A percentile compares a stretch with the other conserved stretches of the same genome.
Conservation (phyloP, 2,329 filamentous ascomycete genomes). For the Sporothrix protearum region DNA sequence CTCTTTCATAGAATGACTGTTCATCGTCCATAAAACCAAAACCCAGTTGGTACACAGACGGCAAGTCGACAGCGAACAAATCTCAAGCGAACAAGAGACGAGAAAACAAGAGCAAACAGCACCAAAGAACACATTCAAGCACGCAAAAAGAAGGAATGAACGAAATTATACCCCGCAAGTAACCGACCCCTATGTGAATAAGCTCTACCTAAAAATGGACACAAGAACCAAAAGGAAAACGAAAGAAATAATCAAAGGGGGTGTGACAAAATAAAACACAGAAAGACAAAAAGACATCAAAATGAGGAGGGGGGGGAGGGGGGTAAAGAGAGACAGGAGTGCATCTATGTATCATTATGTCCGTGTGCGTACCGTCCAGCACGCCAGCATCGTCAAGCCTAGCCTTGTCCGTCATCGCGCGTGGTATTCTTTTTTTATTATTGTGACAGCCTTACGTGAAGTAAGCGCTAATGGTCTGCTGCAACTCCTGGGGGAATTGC, state of each 20-base stretch:
- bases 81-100: neutral
- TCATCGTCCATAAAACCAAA: conserved; percentile 1
- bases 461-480: conserved; percentile 73
- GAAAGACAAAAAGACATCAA: neutral
- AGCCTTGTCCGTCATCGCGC: neutral
- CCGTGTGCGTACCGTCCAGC: neutral
- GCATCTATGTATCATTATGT: conserved; percentile 21
- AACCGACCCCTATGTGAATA: conserved; percentile 4
- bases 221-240: neutral
- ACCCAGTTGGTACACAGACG: neutral
- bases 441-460: conserved; percentile 45
- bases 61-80: neutral
- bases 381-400: neutral
- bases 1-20: neutral
- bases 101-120: neutral
- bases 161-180: neutral
- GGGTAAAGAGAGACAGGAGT: neutral
- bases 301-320: no score
- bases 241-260: neutral
- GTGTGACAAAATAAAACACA: neutral
- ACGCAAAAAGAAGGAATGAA: neutral
- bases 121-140: conserved; percentile 7
- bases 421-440: conserved; percentile 1
- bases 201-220: conserved; percentile 9
- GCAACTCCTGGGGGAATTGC: conserved; percentile 73